phyloP scores from a whole-genome alignment of 1,284 basidiomycete species.

The Trametes sp. region DNA sequence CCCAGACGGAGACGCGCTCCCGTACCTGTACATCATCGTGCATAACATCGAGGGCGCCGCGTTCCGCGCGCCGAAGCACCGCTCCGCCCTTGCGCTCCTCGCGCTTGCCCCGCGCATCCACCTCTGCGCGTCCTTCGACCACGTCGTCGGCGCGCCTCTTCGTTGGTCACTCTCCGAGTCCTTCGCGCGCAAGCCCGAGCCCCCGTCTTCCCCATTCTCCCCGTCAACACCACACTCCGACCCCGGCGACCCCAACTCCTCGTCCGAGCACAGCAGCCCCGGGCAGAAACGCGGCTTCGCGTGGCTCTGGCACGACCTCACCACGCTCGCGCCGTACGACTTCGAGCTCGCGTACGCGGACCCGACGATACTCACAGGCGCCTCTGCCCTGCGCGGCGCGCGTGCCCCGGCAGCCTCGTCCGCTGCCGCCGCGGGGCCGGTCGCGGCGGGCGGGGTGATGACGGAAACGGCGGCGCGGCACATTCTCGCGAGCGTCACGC shows the following conservation, averaged over 20 bases:
- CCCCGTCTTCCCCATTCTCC: slow-evolving; percentile 18
- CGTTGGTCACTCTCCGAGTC: slow-evolving; percentile 76
- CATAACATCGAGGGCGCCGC: slow-evolving; percentile 88
- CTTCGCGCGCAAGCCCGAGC: slow-evolving; percentile 56
- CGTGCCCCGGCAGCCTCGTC: slow-evolving; percentile 12
- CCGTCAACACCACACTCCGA: not conserved
- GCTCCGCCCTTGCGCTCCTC: slow-evolving; percentile 71
- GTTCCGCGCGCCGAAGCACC: slow-evolving; percentile 68
- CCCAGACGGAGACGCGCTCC: slow-evolving; percentile 30
- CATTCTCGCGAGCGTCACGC: slow-evolving; percentile 86
- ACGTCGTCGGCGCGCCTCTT: slow-evolving; percentile 81
- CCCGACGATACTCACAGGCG: slow-evolving; percentile 66
- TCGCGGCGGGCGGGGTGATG: slow-evolving; percentile 52
- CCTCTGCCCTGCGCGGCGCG: slow-evolving; percentile 41
- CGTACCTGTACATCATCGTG: slow-evolving; percentile 76
- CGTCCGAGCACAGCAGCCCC: slow-evolving; percentile 4
- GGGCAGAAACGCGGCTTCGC: slow-evolving; percentile 71
- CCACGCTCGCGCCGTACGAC: slow-evolving; percentile 85
- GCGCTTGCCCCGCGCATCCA: slow-evolving; percentile 79
- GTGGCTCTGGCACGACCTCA: slow-evolving; percentile 90
- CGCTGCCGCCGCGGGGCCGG: slow-evolving; percentile 40
- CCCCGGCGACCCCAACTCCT: too few relatives aligned
- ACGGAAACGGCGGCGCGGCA: slow-evolving; percentile 85
- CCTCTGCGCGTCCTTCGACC: slow-evolving; percentile 85
- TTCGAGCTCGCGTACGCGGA: slow-evolving; percentile 77